Evolutionary conservation across 1,139 yeast species (phyloP), one percentile per base, ranked within the genome.

Genomic region (Suhomyces yuchorum): DNA sequence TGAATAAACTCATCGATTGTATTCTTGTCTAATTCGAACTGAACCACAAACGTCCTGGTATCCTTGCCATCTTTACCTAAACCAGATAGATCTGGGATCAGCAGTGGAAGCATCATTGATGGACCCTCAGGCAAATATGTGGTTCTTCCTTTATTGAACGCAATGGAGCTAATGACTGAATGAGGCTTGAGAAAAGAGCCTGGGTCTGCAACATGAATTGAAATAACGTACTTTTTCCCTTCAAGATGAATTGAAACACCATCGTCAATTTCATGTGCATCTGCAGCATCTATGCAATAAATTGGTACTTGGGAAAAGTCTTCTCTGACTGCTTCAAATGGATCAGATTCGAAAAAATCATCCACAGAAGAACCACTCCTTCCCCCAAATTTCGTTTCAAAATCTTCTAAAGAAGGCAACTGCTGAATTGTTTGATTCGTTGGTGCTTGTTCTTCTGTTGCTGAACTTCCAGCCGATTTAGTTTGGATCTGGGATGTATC

Each of bases 221-320:
- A 79, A 5, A 92, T 59, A 2, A 70, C 68, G 56, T 71, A 78
- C 4, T 62, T 59, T 1, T 66, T 65, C 0, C 65, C 67, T 0
- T 68, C 51, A 24, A 62, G 62, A 35, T 71, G 71, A 17, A 93
- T 68, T 0, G 96, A 82, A 23, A 93, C 76, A 40, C 98, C 99
- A 65, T 93, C 99, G 65, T 93, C 99, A 52, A 93, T 87, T 65
- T 93, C 99, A 57, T 87, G 86, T 0, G 98, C 97, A 38, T 77
- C 77, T 11, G 75, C 81, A 2, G 86, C 78, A 66, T 93, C 99
- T 50, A 93, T 91, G 66, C 98, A 91, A 62, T 84, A 93, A 0
- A 92, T 84, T 0, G 85, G 80, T 34, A 77, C 66, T 11, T 70
- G 61, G 0, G 62, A 63, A 51, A 73, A 77, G 23, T 69, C 70